phyloP scores from a whole-genome alignment of 2,329 filamentous ascomycete genomes.

The Trichoderma arundinaceum region DNA sequence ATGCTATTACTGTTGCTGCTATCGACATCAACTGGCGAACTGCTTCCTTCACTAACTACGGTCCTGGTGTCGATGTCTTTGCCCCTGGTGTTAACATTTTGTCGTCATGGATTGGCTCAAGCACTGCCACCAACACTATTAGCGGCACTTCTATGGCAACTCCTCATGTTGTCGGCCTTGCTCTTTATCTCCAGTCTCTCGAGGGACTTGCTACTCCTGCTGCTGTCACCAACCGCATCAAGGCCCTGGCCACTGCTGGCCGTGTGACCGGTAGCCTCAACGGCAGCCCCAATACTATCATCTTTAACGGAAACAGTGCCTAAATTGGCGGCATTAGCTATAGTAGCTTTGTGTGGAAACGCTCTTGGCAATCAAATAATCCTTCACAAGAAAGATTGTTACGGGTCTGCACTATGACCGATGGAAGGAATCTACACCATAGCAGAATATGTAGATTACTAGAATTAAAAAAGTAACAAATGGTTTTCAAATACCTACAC shows the following conservation, averaged over 20 bases:
- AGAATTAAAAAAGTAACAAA: no score
- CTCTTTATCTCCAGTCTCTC: constrained; percentile 53
- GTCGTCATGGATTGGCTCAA: constrained; percentile 51
- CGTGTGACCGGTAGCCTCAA: constrained; percentile 45
- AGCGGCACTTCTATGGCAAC: constrained; percentile 52
- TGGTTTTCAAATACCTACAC: no score
- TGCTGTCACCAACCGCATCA: constrained; percentile 51
- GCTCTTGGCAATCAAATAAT: no score
- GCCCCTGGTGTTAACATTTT: constrained; percentile 50
- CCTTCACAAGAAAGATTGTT: no score
- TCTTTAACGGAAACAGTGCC: constrained; percentile 52
- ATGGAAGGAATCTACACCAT: no score
- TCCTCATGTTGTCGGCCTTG: constrained; percentile 50
- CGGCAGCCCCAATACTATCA: constrained; percentile 52
- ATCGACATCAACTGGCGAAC: constrained; percentile 47
- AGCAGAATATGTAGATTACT: no score
- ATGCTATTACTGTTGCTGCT: constrained; percentile 58
- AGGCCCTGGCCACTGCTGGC: constrained; percentile 49
- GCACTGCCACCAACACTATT: constrained; percentile 43
- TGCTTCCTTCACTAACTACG: constrained; percentile 57
- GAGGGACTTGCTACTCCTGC: constrained; percentile 50
- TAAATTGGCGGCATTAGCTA: constrained; percentile 12
- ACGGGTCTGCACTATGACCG: no score
- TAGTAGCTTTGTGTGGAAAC: no score
- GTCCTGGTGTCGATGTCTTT: constrained; percentile 48